Conservation (phyloP, 495 filamentous ascomycete genomes). For the Penicillium fimorum region DNA sequence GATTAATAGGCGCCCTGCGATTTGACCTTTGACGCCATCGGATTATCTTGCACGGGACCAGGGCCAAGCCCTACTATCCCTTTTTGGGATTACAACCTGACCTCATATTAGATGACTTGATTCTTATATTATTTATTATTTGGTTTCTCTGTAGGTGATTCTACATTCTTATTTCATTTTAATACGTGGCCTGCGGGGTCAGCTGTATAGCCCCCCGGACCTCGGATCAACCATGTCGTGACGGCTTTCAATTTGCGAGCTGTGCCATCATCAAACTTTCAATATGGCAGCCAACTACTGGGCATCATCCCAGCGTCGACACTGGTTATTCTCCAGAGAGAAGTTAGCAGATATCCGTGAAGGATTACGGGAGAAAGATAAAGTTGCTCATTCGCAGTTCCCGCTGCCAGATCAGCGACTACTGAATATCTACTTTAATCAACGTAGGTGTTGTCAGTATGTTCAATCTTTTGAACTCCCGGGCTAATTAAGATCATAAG, state of each 20-base stretch:
- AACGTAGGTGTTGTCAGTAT: constrained; percentile 55
- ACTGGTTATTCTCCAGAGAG: constrained; percentile 87
- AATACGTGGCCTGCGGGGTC: constrained; percentile 4
- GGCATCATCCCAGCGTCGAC: constrained; percentile 84
- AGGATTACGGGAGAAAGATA: constrained; percentile 70
- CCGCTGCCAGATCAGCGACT: constrained; percentile 78
- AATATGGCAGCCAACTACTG: constrained; percentile 95
- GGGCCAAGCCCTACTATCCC: constrained; percentile 41
- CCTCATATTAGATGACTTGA: constrained; percentile 8
- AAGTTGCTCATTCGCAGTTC: constrained; percentile 67
- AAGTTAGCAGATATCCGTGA: constrained; percentile 71
- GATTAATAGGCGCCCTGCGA: constrained; percentile 40
- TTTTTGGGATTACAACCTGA: constrained; percentile 25
- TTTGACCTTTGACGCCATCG: constrained; percentile 42
- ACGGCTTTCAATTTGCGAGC: not conserved
- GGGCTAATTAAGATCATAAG: constrained; percentile 41
- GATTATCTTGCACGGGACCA: constrained; percentile 32
- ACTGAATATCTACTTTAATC: constrained; percentile 88
- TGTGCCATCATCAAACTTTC: constrained; percentile 6
- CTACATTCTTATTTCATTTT: not conserved
- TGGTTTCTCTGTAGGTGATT: not conserved
- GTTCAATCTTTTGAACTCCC: not conserved
- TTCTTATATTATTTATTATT: not conserved
- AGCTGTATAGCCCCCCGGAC: not conserved
- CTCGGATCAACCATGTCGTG: constrained; percentile 8